Evolutionary conservation across 768 basidiomycete genomes (phyloP), one percentile per base, ranked within the genome.

Genomic region (Cyclocybe cylindracea): DNA sequence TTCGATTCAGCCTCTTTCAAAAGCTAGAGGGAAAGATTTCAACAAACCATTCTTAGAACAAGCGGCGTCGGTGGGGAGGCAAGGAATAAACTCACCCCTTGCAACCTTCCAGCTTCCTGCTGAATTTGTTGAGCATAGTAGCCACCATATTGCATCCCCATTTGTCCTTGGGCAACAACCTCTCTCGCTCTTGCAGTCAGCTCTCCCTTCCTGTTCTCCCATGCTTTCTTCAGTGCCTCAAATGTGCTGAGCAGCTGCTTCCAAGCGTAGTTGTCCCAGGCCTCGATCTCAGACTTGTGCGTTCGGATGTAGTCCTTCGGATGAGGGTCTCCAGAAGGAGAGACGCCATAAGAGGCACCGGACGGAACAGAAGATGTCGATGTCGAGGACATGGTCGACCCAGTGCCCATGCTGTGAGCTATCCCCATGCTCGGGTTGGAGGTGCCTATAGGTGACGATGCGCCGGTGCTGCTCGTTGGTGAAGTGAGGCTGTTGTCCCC

Each of bases 211-310:
- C 85, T 74, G 31, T 46, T 57, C 40, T 78, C 80, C 90, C 90
- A 92, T 1, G 85, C 78, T 18, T 69, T 66, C 68, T 84, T 86
- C 57, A 92, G 76, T 9, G 72, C 70, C 47, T 91, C 86, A 52
- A 90, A 87, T 0, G 78, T 60, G 51, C 68, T 68, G 29, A 89
- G 65, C 35, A 85, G 72, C 69, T 88, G 86, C 65, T 85, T 89
- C 89, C 89, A 91, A 10, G 85, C 70, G 50, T 79, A 81, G 6
- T 67, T 35, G 58, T 90, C 85, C 89, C 89, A 91, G 6, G 78
- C 70, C 57, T 90, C 90, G 24, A 92, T 73, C 63, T 84, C 82
- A 0, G 72, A 61, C 57, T 90, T 91, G 65, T 90, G 80, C 2
- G 68, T 66, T 40, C 82, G 83, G 48, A 91, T 82, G 56, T 76